These are phyloP conservation scores for Populus alba DNA, from an alignment of 345 rosid species.

Conservation along the genomic window DNA sequence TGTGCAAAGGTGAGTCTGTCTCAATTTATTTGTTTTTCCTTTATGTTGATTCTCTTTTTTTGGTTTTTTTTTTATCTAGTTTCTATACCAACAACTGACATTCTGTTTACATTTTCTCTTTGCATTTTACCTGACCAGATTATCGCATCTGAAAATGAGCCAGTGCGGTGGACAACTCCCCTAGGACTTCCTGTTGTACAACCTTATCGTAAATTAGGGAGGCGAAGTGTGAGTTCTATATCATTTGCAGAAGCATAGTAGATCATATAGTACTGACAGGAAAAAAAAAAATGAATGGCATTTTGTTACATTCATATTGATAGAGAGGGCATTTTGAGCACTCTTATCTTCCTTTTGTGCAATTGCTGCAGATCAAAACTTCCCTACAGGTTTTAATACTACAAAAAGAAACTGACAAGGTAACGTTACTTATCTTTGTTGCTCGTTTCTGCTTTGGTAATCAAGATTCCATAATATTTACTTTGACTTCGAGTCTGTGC, in stretches of 20 bases:
- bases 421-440: too few species aligned
- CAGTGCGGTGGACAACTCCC: conserved; percentile 95
- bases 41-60: background rate
- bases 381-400: conserved; percentile 86
- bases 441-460: too few species aligned
- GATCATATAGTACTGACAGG: background rate
- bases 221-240: conserved; percentile 57
- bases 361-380: conserved; percentile 73
- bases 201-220: conserved; percentile 77
- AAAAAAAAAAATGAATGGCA: background rate
- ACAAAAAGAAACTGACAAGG: too few species aligned
- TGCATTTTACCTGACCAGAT: conserved; percentile 39
- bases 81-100: background rate
- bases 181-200: conserved; percentile 99
- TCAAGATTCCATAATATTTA: too few species aligned
- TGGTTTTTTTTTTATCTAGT: background rate
- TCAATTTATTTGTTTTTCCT: too few species aligned
- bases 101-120: background rate
- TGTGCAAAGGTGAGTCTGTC: too few species aligned
- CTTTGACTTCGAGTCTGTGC: too few species aligned
- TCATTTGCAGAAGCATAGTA: conserved; percentile 1
- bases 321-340: too few species aligned
- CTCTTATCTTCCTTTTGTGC: too few species aligned
- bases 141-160: conserved; percentile 83
- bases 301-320: conserved; percentile 1